Evolutionary conservation across 768 basidiomycete genomes (phyloP).

Genomic region (Mycena albidolilacea): DNA sequence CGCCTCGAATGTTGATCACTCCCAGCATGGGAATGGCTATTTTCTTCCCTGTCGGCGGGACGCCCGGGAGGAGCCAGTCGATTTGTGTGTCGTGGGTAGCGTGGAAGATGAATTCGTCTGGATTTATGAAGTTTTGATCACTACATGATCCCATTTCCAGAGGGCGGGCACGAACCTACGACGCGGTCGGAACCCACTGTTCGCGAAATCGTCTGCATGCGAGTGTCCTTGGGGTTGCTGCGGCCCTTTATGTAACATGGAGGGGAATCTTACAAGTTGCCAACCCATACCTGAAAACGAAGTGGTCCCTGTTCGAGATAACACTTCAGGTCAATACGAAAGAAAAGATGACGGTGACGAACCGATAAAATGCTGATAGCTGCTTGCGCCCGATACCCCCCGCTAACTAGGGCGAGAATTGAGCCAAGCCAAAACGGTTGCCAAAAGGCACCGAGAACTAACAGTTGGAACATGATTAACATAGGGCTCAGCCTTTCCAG

Average conservation of each 20-base stretch:
- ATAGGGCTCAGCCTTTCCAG: conserved; percentile 65
- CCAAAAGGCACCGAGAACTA: conserved; percentile 27
- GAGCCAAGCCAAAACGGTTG: background rate
- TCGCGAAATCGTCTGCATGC: conserved; percentile 62
- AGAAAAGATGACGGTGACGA: background rate
- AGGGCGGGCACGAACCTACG: conserved; percentile 54
- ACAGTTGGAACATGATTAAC: conserved; percentile 74
- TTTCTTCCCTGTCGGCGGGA: conserved; percentile 66
- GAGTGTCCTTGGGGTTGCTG: conserved; percentile 65
- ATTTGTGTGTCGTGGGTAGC: conserved; percentile 60
- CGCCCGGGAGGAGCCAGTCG: conserved; percentile 67
- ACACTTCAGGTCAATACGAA: background rate
- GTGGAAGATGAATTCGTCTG: conserved; percentile 67
- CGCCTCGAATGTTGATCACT: conserved; percentile 66
- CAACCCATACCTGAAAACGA: conserved; percentile 62
- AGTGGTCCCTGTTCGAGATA: conserved; percentile 54
- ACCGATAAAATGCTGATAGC: conserved; percentile 67
- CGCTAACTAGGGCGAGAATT: conserved; percentile 57
- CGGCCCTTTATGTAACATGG: background rate
- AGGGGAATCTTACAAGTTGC: background rate
- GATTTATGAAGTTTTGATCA: background rate
- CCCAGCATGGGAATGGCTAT: conserved; percentile 67
- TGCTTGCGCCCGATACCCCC: conserved; percentile 68
- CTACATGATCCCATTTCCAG: background rate
- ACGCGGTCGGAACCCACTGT: conserved; percentile 67